Percentiles rank a stretch among this genome's conserved stretches.
Evolutionary conservation across 2,329 filamentous ascomycete species (phyloP).

Genomic region (Apiospora phragmitis): DNA sequence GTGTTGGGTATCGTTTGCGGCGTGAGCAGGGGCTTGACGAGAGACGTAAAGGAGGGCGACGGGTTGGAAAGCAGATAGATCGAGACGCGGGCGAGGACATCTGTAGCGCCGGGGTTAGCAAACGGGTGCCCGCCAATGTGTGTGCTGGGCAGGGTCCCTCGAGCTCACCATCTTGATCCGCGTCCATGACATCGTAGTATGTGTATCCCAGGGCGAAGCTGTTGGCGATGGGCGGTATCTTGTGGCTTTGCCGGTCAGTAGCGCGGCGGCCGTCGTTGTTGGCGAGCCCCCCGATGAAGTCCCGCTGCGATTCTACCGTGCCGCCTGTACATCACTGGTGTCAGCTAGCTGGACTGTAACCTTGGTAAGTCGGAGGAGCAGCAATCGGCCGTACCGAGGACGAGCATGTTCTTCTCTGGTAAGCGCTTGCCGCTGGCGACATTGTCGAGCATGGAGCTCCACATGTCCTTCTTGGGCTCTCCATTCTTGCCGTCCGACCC

Average conservation of each 20-base stretch:
- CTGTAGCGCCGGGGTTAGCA: conserved; percentile 42
- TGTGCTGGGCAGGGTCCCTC: conserved; percentile 17
- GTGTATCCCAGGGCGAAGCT: conserved; percentile 92
- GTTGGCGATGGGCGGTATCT: conserved; percentile 80
- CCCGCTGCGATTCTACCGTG: conserved; percentile 77
- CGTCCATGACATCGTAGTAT: conserved; percentile 91
- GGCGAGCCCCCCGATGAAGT: conserved; percentile 72
- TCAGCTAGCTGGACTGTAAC: background rate
- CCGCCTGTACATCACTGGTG: conserved; percentile 57
- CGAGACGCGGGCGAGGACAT: conserved; percentile 86
- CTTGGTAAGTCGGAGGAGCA: conserved; percentile 21
- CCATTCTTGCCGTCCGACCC: conserved; percentile 59
- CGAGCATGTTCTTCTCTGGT: conserved; percentile 87
- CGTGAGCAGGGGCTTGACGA: conserved; percentile 82
- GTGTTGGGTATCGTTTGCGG: conserved; percentile 83
- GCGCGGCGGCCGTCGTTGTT: conserved; percentile 53
- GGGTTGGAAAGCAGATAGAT: conserved; percentile 87
- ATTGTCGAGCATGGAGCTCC: conserved; percentile 89
- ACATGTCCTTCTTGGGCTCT: conserved; percentile 85
- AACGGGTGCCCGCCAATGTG: conserved; percentile 59
- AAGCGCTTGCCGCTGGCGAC: conserved; percentile 88
- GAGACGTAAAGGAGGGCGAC: conserved; percentile 76
- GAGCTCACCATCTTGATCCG: conserved; percentile 80
- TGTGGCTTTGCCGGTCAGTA: conserved; percentile 55
- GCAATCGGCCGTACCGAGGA: conserved; percentile 63